phyloP scores from a whole-genome alignment of 2,329 filamentous ascomycete species.

The Monosporascus sp. region DNA sequence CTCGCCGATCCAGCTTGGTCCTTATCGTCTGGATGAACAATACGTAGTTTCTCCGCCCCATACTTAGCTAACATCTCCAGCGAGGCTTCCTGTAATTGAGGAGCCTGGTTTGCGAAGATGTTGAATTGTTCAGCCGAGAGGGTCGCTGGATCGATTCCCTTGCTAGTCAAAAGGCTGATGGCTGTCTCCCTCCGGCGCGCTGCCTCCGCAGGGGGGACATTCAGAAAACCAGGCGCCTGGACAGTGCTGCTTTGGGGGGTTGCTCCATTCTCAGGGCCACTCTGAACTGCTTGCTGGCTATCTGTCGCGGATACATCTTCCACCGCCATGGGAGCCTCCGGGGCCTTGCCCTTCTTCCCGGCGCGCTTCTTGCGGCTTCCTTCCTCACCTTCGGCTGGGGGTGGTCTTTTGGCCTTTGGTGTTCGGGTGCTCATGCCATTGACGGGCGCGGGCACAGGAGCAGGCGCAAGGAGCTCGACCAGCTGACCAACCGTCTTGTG shows the following conservation, averaged over 20 bases:
- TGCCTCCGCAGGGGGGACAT: constrained; percentile 40
- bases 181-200: constrained; percentile 45
- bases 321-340: constrained; percentile 11
- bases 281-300: constrained; percentile 4
- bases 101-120: constrained; percentile 56
- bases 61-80: constrained; percentile 52
- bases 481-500: constrained; percentile 50
- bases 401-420: constrained; percentile 23
- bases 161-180: constrained; percentile 38
- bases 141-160: constrained; percentile 45
- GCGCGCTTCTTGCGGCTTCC: constrained; percentile 19
- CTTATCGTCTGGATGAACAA: constrained; percentile 46
- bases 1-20: constrained; percentile 19
- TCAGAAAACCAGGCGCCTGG: constrained; percentile 29
- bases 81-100: constrained; percentile 48
- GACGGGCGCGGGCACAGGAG: constrained; percentile 28
- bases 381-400: constrained; percentile 21
- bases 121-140: constrained; percentile 51
- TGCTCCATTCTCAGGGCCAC: constrained; percentile 8
- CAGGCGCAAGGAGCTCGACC: constrained; percentile 39
- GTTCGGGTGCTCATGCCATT: constrained; percentile 9
- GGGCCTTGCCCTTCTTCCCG: constrained; percentile 19
- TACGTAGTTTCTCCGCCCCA: constrained; percentile 50
- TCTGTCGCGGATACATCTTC: not conserved
- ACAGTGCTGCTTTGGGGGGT: constrained; percentile 6